These are phyloP conservation scores for Hemileccinum rubropunctum DNA, from an alignment of 768 basidiomycete genomes.

Conservation along the genomic window DNA sequence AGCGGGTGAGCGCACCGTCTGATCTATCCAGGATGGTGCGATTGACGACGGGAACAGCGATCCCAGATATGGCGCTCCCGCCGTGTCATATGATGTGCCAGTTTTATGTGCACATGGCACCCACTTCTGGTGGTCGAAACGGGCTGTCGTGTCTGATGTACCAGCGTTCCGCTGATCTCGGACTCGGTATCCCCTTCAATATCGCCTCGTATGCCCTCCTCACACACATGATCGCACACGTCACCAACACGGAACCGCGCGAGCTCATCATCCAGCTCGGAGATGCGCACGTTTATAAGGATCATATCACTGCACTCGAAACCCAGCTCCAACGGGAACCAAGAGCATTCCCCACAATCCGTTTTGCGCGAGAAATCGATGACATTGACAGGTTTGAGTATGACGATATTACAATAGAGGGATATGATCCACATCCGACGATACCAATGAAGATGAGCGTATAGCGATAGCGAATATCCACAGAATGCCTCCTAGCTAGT, in stretches of 20 bases:
- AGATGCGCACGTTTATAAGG: slow-evolving; percentile 93
- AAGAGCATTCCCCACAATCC: slow-evolving; percentile 76
- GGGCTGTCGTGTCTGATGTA: slow-evolving; percentile 94
- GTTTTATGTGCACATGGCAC: slow-evolving; percentile 93
- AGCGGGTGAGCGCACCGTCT: slow-evolving; percentile 57
- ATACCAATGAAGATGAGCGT: slow-evolving; percentile 98
- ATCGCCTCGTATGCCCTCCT: slow-evolving; percentile 98
- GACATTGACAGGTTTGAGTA: slow-evolving; percentile 79
- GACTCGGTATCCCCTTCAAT: slow-evolving; percentile 98
- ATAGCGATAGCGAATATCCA: slow-evolving; percentile 25
- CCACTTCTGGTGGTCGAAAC: slow-evolving; percentile 48
- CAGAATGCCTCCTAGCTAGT: too few relatives aligned
- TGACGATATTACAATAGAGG: slow-evolving; percentile 83
- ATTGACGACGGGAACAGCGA: slow-evolving; percentile 51
- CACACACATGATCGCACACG: slow-evolving; percentile 95
- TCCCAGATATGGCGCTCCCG: slow-evolving; percentile 92
- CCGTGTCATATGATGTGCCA: slow-evolving; percentile 99
- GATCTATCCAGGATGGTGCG: not conserved
- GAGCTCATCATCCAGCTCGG: slow-evolving; percentile 96
- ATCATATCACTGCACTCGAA: slow-evolving; percentile 87
- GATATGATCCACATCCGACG: slow-evolving; percentile 78
- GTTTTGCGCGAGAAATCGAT: slow-evolving; percentile 60
- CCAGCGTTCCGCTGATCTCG: slow-evolving; percentile 95
- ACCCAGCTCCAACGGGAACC: slow-evolving; percentile 79
- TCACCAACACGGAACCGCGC: slow-evolving; percentile 82